Conservation (phyloP, 1,284 basidiomycete species). For the Leccinum ponderosum region DNA sequence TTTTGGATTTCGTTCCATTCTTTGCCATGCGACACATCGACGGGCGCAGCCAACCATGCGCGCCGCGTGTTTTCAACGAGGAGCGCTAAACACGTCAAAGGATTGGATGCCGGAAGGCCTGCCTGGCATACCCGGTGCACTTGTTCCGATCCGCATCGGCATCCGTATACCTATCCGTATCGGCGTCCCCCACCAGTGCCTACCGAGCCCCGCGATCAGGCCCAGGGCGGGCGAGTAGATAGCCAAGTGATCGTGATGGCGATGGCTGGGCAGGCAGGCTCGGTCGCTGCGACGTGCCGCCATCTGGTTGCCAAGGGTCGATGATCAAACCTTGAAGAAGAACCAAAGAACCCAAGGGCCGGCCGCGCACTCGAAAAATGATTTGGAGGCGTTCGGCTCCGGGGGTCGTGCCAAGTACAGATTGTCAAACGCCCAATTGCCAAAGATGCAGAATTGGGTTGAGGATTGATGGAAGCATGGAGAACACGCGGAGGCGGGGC, state of each 20-base stretch:
- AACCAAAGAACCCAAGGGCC: neutral
- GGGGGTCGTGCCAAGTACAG: neutral
- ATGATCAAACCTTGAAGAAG: neutral
- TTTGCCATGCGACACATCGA: neutral
- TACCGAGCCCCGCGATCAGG: neutral
- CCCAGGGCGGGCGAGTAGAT: neutral
- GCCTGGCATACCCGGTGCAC: neutral
- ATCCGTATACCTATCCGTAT: neutral
- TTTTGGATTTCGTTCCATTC: neutral
- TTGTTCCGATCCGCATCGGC: neutral
- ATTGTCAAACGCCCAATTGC: neutral
- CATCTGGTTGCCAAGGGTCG: neutral
- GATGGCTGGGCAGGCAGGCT: neutral
- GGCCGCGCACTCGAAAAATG: neutral
- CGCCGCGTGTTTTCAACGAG: slow-evolving; percentile 29
- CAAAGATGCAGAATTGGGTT: neutral
- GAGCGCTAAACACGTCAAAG: neutral
- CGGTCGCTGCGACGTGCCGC: neutral
- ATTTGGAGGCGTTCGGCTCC: neutral
- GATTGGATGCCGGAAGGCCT: neutral
- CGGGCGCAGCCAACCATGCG: slow-evolving; percentile 5
- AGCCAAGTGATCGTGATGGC: neutral
- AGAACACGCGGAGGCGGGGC: neutral
- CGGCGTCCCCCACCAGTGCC: neutral
- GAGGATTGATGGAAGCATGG: neutral